Evolutionary conservation across 1,284 basidiomycete species (phyloP), one percentile per base, ranked within the genome.

Genomic region (Naganishia cerealis): DNA sequence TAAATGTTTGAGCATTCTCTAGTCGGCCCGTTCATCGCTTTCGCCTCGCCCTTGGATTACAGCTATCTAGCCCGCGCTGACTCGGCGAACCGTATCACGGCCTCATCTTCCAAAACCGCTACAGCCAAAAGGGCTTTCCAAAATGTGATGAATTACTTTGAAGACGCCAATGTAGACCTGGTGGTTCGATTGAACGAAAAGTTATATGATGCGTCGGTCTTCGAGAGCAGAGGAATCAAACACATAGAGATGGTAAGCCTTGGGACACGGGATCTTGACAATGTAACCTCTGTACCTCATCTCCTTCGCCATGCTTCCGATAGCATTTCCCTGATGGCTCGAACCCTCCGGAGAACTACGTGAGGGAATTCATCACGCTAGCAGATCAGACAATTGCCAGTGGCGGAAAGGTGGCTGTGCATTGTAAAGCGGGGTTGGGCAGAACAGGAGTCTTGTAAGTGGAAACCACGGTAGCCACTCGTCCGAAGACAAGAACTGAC

Each of bases 271-370:
- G 1, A 12, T 15, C 39, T 15, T 48, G 29, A 29, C 36, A 21
- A 10, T 12, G 16, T 57, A 12, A 57, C 33, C 5, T 29, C 9
- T 10, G 29, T 36, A 26, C 29, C 58, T 33, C 16, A 12, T 38
- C 33, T 16, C 24, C 1, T 10, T 18, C 21, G 29, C 46, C 26
- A 0, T 24, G 4, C 2, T 12, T 9, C 16, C 12, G 15, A 18
- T 84, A 98, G 75, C 98, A 96, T 81, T 99, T 97, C 76, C 94
- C 98, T 80, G 95, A 99, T 77, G 95, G 95, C 1, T 74, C 76
- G 1, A 79, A 80, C 65, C 95, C 95, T 2, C 90, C 92, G 0
- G 91, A 96, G 78, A 92, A 95, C 69, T 96, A 98, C 74, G 89
- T 95, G 38, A 85, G 91, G 59, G 87, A 88, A 65, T 99, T 99